Percentiles rank a stretch among this genome's conserved stretches.
These are phyloP conservation scores for Colletotrichum scovillei DNA, from an alignment of 2,329 filamentous ascomycete species.

Conservation along the genomic window DNA sequence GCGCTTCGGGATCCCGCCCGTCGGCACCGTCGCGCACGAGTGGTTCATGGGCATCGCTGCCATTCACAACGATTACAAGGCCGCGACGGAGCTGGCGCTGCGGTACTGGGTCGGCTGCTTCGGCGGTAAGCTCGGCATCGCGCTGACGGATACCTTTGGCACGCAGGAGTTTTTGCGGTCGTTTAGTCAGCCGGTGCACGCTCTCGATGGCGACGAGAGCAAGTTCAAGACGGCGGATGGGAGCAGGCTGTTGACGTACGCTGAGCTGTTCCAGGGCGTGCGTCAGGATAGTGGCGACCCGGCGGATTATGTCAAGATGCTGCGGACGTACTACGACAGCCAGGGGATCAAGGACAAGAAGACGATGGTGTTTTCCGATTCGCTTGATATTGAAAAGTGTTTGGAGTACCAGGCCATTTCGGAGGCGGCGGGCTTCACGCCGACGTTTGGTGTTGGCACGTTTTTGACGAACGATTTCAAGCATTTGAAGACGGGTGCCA, in stretches of 20 bases:
- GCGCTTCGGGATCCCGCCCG: conserved; percentile 85
- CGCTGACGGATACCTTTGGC: conserved; percentile 96
- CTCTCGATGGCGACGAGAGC: conserved; percentile 57
- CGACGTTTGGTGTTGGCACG: conserved; percentile 94
- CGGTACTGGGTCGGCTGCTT: conserved; percentile 93
- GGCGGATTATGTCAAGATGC: conserved; percentile 79
- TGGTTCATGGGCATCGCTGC: conserved; percentile 99
- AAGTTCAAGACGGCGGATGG: conserved; percentile 51
- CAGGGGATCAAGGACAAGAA: conserved; percentile 84
- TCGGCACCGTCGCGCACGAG: conserved; percentile 93
- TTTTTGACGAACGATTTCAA: conserved; percentile 95
- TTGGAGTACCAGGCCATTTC: conserved; percentile 89
- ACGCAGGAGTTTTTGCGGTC: conserved; percentile 88
- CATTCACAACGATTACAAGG: conserved; percentile 85
- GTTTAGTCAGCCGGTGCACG: conserved; percentile 75
- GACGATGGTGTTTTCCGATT: conserved; percentile 94
- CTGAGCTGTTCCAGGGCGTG: conserved; percentile 84
- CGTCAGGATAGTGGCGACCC: conserved; percentile 94
- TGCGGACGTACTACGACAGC: conserved; percentile 83
- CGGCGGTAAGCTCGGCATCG: conserved; percentile 85
- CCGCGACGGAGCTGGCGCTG: conserved; percentile 86
- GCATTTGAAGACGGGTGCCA: conserved; percentile 77
- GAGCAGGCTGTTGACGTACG: conserved; percentile 70
- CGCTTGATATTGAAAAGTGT: conserved; percentile 89
- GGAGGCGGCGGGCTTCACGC: conserved; percentile 82